phyloP scores from a whole-genome alignment of 805 yeast species.

The Teunomyces stri region DNA sequence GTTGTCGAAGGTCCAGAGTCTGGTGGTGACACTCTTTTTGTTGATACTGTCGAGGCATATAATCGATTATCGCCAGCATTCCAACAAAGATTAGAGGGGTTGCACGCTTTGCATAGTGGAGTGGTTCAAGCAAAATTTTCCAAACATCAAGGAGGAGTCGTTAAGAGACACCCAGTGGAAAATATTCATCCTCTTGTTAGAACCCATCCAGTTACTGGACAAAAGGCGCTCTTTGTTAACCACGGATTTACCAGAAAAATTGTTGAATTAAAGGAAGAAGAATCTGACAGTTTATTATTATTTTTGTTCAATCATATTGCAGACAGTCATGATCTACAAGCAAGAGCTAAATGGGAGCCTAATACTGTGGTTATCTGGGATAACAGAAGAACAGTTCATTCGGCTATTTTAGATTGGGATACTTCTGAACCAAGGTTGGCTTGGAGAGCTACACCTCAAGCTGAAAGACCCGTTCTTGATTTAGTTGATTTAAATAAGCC shows the following conservation, averaged over 20 bases:
- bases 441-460: conserved; percentile 69
- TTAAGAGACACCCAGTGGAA: conserved; percentile 61
- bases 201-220: conserved; percentile 67
- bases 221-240: conserved; percentile 57
- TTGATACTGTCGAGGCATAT: conserved; percentile 71
- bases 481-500: conserved; percentile 35
- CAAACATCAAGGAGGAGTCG: conserved; percentile 55
- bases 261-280: conserved; percentile 71
- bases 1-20: conserved; percentile 56
- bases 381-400: conserved; percentile 67
- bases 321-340: conserved; percentile 57
- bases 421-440: conserved; percentile 68
- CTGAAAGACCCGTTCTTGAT: conserved; percentile 62
- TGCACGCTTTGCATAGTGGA: conserved; percentile 69
- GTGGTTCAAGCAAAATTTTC: conserved; percentile 66
- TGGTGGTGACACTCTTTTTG: conserved; percentile 80
- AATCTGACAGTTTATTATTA: conserved; percentile 58
- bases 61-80: conserved; percentile 66
- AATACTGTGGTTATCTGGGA: conserved; percentile 76
- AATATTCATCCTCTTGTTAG: conserved; percentile 70
- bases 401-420: conserved; percentile 72
- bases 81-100: conserved; percentile 54
- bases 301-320: conserved; percentile 56
- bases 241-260: conserved; percentile 63
- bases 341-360: conserved; percentile 71